These are phyloP conservation scores for Pterocarpus macrocarpus DNA, from an alignment of 306 rosid genomes.

Conservation along the genomic window DNA sequence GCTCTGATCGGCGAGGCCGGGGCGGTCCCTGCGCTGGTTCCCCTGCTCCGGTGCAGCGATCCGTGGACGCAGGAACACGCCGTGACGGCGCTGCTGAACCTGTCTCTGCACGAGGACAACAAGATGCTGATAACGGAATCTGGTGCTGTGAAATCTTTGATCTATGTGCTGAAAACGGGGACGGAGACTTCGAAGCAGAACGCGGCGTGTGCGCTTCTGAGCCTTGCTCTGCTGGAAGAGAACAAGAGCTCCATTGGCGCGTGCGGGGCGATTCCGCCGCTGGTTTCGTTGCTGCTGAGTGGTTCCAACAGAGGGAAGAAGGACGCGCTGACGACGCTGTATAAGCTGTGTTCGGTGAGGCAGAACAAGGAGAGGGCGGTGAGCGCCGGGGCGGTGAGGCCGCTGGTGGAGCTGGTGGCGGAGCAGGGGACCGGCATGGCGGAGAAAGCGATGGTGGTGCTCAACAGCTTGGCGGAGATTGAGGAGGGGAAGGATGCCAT, in stretches of 20 bases:
- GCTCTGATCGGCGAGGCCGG: conserved; percentile 89
- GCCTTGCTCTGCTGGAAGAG: conserved; percentile 84
- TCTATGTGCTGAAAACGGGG: conserved; percentile 90
- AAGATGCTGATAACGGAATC: conserved; percentile 75
- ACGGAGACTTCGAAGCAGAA: conserved; percentile 93
- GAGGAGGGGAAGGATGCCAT: conserved; percentile 82
- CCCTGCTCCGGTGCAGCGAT: conserved; percentile 88
- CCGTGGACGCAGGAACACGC: conserved; percentile 97
- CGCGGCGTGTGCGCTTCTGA: conserved; percentile 92
- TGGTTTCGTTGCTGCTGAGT: conserved; percentile 73
- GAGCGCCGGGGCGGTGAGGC: conserved; percentile 91
- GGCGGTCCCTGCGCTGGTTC: conserved; percentile 83
- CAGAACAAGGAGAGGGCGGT: conserved; percentile 90
- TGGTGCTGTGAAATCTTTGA: conserved; percentile 85
- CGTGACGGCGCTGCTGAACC: conserved; percentile 84
- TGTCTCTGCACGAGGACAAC: conserved; percentile 84
- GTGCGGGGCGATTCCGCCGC: conserved; percentile 86
- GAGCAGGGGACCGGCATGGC: conserved; percentile 88
- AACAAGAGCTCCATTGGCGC: conserved; percentile 90
- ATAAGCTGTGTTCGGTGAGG: conserved; percentile 84
- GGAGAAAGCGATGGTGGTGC: conserved; percentile 97
- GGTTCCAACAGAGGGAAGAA: conserved; percentile 91
- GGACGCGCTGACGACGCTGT: conserved; percentile 86
- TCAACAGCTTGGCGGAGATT: conserved; percentile 77
- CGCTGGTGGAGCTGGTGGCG: conserved; percentile 81